These are phyloP conservation scores for Fusarium veterinarium DNA, from an alignment of 2,329 filamentous ascomycete species.

Conservation along the genomic window DNA sequence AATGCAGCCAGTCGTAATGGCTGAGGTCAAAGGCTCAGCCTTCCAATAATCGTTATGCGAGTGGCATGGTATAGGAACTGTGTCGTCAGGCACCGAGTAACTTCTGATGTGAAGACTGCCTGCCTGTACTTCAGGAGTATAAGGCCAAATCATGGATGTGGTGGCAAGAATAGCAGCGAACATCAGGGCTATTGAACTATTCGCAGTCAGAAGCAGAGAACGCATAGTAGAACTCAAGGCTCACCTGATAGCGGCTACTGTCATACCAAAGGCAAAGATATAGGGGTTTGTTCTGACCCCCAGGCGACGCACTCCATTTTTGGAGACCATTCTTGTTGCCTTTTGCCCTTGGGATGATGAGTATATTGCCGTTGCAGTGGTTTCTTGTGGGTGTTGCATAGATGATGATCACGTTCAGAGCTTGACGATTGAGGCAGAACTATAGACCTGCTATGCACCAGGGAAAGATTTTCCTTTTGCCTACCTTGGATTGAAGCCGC, in stretches of 20 bases:
- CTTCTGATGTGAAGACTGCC: background rate
- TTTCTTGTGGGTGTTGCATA: background rate
- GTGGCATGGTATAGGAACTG: constrained; percentile 67
- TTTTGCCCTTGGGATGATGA: background rate
- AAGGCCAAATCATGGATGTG: constrained; percentile 22
- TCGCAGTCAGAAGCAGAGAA: background rate
- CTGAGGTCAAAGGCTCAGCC: constrained; percentile 70
- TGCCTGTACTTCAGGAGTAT: background rate
- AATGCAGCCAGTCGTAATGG: constrained; percentile 68
- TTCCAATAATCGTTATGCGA: constrained; percentile 81
- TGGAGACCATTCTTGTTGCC: background rate
- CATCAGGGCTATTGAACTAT: constrained; percentile 21
- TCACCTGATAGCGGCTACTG: constrained; percentile 27
- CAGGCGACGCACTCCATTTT: background rate
- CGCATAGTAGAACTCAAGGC: fast-evolving
- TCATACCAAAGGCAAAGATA: constrained; percentile 23
- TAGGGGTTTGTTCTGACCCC: constrained; percentile 16
- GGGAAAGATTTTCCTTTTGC: background rate
- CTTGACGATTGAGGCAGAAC: background rate
- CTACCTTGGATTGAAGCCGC: background rate
- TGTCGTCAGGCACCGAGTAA: background rate
- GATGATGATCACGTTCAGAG: background rate
- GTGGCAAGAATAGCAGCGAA: constrained; percentile 19
- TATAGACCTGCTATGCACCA: background rate
- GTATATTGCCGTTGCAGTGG: background rate